Evolutionary conservation across 495 filamentous ascomycete genomes (phyloP).

Genomic region (Aspergillus asperescens): DNA sequence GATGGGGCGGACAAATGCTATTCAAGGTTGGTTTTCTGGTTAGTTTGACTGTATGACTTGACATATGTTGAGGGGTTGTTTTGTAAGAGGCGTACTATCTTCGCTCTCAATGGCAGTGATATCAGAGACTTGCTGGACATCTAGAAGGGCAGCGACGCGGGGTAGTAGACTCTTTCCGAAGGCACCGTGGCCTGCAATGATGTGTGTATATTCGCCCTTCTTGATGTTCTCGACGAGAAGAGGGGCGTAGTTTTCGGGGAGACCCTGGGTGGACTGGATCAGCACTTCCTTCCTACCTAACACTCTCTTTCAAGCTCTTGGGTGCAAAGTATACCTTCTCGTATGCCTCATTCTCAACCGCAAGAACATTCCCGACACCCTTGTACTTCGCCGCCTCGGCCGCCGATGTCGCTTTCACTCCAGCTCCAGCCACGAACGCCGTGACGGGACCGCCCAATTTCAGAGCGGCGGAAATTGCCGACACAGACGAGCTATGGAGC

Average conservation of each 20-base stretch:
- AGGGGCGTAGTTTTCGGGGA: conserved; percentile 93
- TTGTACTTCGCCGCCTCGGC: conserved; percentile 83
- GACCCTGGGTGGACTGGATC: conserved; percentile 50
- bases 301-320: not conserved
- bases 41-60: too few species aligned
- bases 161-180: conserved; percentile 96
- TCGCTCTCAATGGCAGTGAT: conserved; percentile 81
- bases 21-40: not conserved
- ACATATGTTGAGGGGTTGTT: too few species aligned
- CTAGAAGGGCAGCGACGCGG: conserved; percentile 89
- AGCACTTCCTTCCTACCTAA: not conserved
- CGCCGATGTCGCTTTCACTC: conserved; percentile 66
- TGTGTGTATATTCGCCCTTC: conserved; percentile 84
- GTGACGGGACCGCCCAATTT: conserved; percentile 83
- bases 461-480: conserved; percentile 79
- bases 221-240: conserved; percentile 93
- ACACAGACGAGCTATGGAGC: conserved; percentile 74
- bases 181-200: conserved; percentile 84
- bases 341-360: conserved; percentile 82
- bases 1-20: conserved; percentile 89
- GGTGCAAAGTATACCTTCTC: conserved; percentile 61
- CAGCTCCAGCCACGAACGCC: conserved; percentile 80
- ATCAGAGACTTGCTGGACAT: conserved; percentile 89
- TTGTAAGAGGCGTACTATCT: conserved; percentile 54
- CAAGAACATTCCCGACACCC: conserved; percentile 85